Percentiles rank a stretch among this genome's conserved stretches.
Conservation (phyloP, 139 green algal genomes). For the Zygnema cylindricum region DNA sequence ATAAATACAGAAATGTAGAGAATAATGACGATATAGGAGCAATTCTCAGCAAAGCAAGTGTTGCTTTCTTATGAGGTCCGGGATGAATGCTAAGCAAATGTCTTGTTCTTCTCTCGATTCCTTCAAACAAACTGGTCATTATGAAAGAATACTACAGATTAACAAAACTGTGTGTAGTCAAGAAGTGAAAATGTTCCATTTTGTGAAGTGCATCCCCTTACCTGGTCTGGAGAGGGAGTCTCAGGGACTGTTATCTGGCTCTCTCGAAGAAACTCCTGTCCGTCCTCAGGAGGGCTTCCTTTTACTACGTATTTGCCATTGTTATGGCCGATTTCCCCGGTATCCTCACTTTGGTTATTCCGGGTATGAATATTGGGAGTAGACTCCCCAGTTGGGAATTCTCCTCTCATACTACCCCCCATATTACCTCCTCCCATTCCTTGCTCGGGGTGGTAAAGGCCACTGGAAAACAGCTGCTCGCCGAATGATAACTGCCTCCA, state of each 20-base stretch:
- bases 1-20: too few species aligned
- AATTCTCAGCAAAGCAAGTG: background rate
- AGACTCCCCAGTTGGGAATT: background rate
- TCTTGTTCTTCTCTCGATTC: background rate
- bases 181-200: background rate
- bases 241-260: constrained; percentile 80
- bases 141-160: background rate
- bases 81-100: background rate
- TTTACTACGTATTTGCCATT: background rate
- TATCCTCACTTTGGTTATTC: background rate
- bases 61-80: background rate
- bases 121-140: background rate
- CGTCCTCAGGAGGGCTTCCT: background rate
- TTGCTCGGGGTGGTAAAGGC: background rate
- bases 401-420: background rate
- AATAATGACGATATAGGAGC: too few species aligned
- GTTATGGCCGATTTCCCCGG: background rate
- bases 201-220: background rate
- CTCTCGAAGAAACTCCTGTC: constrained; percentile 45
- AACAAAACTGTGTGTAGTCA: background rate
- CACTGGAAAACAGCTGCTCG: background rate
- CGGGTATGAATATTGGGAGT: background rate
- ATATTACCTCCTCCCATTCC: background rate
- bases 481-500: background rate
- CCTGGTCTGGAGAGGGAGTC: constrained; percentile 75